Percentiles rank a stretch among this genome's conserved stretches.
phyloP scores from a whole-genome alignment of 179 eudicot genomes.

The Patellifolia procumbens region DNA sequence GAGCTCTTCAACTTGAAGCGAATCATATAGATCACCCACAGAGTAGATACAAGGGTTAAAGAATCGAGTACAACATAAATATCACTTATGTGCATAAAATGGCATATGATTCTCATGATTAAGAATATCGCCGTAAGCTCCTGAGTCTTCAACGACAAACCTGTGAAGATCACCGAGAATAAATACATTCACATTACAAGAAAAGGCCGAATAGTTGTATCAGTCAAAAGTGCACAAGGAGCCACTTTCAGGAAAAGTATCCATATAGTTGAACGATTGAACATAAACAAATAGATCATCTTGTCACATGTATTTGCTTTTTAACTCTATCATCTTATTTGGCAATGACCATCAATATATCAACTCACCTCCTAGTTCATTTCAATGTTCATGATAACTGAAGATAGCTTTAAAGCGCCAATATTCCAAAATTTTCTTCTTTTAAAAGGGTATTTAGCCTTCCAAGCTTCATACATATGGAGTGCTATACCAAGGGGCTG shows the following conservation, averaged over 20 bases:
- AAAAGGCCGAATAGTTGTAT: background rate
- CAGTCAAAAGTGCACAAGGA: background rate
- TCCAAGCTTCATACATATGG: too few species aligned
- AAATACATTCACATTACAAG: background rate
- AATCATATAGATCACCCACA: constrained; percentile 82
- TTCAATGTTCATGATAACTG: background rate
- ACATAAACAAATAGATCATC: background rate
- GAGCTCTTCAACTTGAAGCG: constrained; percentile 56
- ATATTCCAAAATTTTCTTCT: too few species aligned
- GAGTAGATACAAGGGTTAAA: constrained; percentile 49
- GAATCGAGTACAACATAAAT: constrained; percentile 63
- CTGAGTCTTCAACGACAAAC: constrained; percentile 74
- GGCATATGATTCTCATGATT: constrained; percentile 54
- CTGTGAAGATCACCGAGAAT: constrained; percentile 25
- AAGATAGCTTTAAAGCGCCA: background rate
- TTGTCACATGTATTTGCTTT: background rate
- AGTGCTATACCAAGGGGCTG: too few species aligned
- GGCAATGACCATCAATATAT: background rate
- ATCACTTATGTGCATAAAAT: constrained; percentile 55
- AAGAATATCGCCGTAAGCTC: constrained; percentile 71
- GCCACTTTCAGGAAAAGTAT: background rate
- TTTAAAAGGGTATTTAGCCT: too few species aligned
- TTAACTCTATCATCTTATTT: background rate
- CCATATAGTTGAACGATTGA: background rate
- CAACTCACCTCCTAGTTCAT: background rate